A percentile compares a stretch with the other conserved stretches of the same genome.
Conservation (phyloP, 2,329 filamentous ascomycete genomes). For the Diaporthe sp. region DNA sequence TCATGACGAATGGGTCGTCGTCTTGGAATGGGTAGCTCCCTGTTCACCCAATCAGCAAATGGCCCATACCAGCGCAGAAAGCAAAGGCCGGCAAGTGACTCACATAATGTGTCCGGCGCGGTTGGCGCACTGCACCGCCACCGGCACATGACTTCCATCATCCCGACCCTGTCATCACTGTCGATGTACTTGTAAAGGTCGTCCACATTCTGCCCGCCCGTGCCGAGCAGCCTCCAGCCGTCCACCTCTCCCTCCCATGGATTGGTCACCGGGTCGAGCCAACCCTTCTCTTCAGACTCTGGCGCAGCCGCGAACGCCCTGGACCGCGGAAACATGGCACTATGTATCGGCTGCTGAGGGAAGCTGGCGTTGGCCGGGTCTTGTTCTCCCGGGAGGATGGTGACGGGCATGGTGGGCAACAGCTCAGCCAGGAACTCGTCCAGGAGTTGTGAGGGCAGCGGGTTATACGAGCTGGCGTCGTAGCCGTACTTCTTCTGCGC, state of each 20-base stretch:
- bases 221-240: slow-evolving; percentile 88
- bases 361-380: slow-evolving; percentile 92
- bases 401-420: slow-evolving; percentile 88
- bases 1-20: slow-evolving; percentile 89
- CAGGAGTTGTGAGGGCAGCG: slow-evolving; percentile 83
- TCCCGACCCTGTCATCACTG: slow-evolving; percentile 79
- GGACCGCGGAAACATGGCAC: slow-evolving; percentile 86
- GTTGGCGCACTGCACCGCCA: slow-evolving; percentile 95
- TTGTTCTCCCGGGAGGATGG: slow-evolving; percentile 82
- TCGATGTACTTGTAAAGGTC: slow-evolving; percentile 94
- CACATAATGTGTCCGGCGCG: slow-evolving; percentile 94
- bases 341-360: slow-evolving; percentile 92
- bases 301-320: slow-evolving; percentile 72
- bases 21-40: slow-evolving; percentile 98
- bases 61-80: background rate
- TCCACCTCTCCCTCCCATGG: slow-evolving; percentile 93
- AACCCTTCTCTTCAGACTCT: slow-evolving; percentile 64
- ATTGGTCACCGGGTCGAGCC: slow-evolving; percentile 92
- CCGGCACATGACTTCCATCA: slow-evolving; percentile 94
- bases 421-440: slow-evolving; percentile 85
- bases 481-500: slow-evolving; percentile 89
- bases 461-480: slow-evolving; percentile 88
- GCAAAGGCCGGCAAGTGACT: slow-evolving; percentile 49
- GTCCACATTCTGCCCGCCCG: slow-evolving; percentile 91
- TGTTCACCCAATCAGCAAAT: slow-evolving; percentile 47